Evolutionary conservation across 176 grass and related monocot species (phyloP).

Genomic region (Oryza meyeriana): DNA sequence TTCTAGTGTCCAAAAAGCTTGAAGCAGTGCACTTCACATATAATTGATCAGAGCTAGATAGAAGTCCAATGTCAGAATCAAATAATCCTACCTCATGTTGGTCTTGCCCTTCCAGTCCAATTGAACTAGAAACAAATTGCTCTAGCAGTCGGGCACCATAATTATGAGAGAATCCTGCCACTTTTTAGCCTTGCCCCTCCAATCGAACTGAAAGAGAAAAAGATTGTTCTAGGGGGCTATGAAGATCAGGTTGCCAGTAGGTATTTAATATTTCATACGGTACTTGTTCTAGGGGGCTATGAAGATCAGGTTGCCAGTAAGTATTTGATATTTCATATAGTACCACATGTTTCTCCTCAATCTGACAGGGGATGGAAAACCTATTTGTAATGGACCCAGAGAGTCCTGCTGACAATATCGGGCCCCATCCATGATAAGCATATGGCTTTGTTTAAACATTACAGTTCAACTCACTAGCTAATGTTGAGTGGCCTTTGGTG

Average conservation of each 20-base stretch:
- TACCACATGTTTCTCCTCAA: conserved; percentile 32
- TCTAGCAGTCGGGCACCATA: conserved; percentile 27
- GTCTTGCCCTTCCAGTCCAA: conserved; percentile 5
- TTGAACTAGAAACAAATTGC: conserved; percentile 29
- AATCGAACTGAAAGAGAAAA: conserved; percentile 28
- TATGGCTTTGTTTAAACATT: conserved; percentile 30
- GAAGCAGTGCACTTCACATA: conserved; percentile 31
- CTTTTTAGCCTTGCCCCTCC: background rate
- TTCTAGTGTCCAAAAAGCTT: conserved; percentile 28
- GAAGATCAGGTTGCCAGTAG: conserved; percentile 22
- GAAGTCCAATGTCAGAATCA: conserved; percentile 23
- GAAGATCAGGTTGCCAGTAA: conserved; percentile 22
- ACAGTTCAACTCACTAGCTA: conserved; percentile 25
- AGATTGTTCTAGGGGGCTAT: conserved; percentile 24
- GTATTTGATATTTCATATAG: conserved; percentile 33
- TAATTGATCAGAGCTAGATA: conserved; percentile 22
- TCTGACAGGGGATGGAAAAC: conserved; percentile 23
- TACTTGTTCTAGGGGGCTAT: conserved; percentile 26
- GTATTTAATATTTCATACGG: conserved; percentile 33
- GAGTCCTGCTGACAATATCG: conserved; percentile 19
- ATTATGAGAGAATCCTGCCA: conserved; percentile 10
- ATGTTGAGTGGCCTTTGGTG: background rate
- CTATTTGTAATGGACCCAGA: conserved; percentile 22
- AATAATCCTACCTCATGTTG: background rate
- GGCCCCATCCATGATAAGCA: conserved; percentile 18